phyloP scores from a whole-genome alignment of 2,329 filamentous ascomycete species.

The Apiospora hydei region DNA sequence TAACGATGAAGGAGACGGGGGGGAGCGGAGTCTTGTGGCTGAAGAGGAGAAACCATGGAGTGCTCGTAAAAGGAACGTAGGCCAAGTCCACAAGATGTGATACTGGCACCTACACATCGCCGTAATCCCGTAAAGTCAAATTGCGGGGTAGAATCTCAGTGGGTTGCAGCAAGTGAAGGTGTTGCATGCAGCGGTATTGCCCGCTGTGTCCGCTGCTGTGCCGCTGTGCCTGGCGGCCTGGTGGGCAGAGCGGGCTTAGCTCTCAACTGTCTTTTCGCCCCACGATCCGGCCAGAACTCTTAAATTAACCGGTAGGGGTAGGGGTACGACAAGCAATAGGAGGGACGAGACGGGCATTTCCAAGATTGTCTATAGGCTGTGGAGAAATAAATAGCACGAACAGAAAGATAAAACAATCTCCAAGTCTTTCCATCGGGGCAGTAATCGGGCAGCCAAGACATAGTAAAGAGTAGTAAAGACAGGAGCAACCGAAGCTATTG shows the following conservation, averaged over 20 bases:
- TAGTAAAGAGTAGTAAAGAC: background rate
- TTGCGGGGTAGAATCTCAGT: conserved; percentile 15
- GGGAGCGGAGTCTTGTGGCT: background rate
- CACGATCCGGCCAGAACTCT: background rate
- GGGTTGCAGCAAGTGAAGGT: background rate
- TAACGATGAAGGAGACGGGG: background rate
- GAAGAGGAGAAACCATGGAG: background rate
- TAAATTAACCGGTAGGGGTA: background rate
- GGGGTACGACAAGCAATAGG: background rate
- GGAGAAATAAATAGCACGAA: background rate
- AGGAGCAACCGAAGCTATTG: background rate
- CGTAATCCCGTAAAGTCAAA: background rate
- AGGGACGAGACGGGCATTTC: background rate
- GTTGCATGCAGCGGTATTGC: background rate
- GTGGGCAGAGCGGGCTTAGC: background rate
- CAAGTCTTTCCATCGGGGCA: background rate
- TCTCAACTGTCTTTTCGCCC: background rate
- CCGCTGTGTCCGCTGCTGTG: conserved; percentile 4
- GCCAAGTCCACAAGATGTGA: background rate
- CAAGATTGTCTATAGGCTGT: background rate
- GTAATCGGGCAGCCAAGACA: conserved; percentile 1
- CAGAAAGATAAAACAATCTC: background rate
- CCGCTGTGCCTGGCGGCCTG: background rate
- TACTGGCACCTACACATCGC: background rate
- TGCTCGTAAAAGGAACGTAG: background rate